These are phyloP conservation scores for Neoarthrinium moseri DNA, from an alignment of 2,329 filamentous ascomycete species.

Conservation along the genomic window DNA sequence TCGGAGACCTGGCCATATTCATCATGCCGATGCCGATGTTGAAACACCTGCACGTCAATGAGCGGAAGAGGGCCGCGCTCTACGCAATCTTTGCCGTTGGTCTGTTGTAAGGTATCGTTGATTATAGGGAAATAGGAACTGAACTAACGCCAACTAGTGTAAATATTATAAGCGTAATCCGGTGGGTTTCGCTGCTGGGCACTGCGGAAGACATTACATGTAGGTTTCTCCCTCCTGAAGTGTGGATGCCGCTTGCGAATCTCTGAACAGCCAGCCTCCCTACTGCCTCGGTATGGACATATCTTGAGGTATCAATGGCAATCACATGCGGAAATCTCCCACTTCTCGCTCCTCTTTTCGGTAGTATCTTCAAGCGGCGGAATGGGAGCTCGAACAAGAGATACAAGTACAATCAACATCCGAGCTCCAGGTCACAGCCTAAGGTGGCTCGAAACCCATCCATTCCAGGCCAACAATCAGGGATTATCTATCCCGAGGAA, in stretches of 20 bases:
- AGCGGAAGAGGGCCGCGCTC: background rate
- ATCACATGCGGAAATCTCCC: background rate
- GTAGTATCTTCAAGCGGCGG: background rate
- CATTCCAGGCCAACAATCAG: too few relatives aligned
- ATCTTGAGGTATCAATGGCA: background rate
- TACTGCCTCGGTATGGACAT: background rate
- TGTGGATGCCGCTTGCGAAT: background rate
- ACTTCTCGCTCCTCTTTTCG: background rate
- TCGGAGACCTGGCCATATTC: background rate
- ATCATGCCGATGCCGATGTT: constrained; percentile 1
- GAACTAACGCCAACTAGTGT: background rate
- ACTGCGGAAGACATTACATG: background rate
- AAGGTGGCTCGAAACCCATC: background rate
- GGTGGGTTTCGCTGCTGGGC: background rate
- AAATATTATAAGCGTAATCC: background rate
- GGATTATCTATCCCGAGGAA: constrained; percentile 1
- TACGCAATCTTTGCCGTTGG: background rate
- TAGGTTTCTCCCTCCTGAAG: background rate
- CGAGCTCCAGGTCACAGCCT: background rate
- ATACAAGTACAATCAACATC: too few relatives aligned
- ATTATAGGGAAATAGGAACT: background rate
- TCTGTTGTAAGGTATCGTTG: background rate
- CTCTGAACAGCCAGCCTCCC: background rate
- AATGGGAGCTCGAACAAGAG: too few relatives aligned
- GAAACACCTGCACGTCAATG: background rate